A percentile compares a stretch with the other conserved stretches of the same genome.
Conservation (phyloP, 352 stramenopile genomes). For the Pythium myriotylum region DNA sequence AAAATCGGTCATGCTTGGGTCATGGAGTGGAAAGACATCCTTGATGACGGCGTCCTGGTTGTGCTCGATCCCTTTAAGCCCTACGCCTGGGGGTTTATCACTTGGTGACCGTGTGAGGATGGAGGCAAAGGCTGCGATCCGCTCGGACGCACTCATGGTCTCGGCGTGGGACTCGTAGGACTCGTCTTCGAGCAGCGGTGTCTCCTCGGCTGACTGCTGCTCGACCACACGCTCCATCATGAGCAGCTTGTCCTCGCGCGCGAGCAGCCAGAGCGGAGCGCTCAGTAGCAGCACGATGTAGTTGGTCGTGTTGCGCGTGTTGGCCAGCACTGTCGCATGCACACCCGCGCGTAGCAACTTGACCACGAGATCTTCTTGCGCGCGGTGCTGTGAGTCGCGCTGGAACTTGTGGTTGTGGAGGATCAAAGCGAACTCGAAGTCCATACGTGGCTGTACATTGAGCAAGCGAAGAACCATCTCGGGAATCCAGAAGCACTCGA, state of each 20-base stretch:
- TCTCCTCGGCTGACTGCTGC: conserved; percentile 60
- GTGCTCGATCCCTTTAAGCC: conserved; percentile 46
- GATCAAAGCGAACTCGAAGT: conserved; percentile 59
- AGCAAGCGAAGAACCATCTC: conserved; percentile 59
- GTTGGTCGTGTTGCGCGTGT: conserved; percentile 49
- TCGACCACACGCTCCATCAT: conserved; percentile 64
- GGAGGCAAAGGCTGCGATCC: conserved; percentile 54
- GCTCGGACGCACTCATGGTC: conserved; percentile 52
- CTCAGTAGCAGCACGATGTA: conserved; percentile 56
- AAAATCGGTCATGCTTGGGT: conserved; percentile 63
- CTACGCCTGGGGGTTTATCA: conserved; percentile 55
- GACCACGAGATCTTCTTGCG: conserved; percentile 45
- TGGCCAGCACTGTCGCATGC: conserved; percentile 57
- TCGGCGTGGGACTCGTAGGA: conserved; percentile 54
- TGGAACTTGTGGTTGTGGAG: conserved; percentile 42
- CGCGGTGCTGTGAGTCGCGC: conserved; percentile 28
- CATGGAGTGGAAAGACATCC: conserved; percentile 63
- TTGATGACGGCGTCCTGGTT: conserved; percentile 55
- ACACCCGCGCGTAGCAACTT: conserved; percentile 46
- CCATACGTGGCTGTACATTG: conserved; percentile 60
- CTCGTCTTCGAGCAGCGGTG: conserved; percentile 48
- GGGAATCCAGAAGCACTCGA: conserved; percentile 62
- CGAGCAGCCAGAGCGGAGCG: conserved; percentile 56
- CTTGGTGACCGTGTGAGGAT: conserved; percentile 46
- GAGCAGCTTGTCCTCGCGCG: conserved; percentile 65